Evolutionary conservation across 441 rosid species (phyloP), one percentile per base, ranked within the genome.

Genomic region (Pelargonium citronellum): DNA sequence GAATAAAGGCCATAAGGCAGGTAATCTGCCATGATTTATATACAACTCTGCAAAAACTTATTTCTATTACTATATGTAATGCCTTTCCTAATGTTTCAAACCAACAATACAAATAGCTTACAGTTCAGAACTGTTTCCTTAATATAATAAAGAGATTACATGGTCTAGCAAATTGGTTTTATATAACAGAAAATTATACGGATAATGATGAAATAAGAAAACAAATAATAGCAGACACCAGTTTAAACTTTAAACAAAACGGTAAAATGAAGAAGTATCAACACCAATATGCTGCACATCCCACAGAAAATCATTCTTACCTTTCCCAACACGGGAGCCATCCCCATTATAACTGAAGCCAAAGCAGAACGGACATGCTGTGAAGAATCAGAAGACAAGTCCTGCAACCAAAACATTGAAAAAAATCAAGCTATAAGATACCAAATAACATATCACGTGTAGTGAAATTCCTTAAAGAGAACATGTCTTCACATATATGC

Each of bases 281-380:
- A 53, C 10, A 53, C 60, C 30, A 24, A 24, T 24, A 24, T 24
- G 30, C 30, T 24, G 30, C 30, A 24, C 30, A 24, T 1, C 30
- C 30, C 30, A 24, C 30, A 24, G 1, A 24, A 24, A 24, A 24
- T 24, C 60, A 72, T 63, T 15, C 80, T 78, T 83, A 91, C 99
- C 91, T 94, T 94, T 47, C 99, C 99, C 67, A 95, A 83, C 71
- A 90, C 84, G 30, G 98, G 97, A 22, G 99, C 97, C 99, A 92
- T 95, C 66, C 99, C 99, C 99, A 95, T 95, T 81, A 95, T 92
- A 60, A 95, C 97, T 39, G 99, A 92, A 78, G 99, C 99, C 78
- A 95, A 82, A 71, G 97, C 97, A 72, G 99, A 90, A 49, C 99
- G 97, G 49, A 95, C 98, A 81, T 92, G 97, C 79, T 92, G 99